Conservation (phyloP, 2,329 filamentous ascomycete species). For the Neofusicoccum ribis region DNA sequence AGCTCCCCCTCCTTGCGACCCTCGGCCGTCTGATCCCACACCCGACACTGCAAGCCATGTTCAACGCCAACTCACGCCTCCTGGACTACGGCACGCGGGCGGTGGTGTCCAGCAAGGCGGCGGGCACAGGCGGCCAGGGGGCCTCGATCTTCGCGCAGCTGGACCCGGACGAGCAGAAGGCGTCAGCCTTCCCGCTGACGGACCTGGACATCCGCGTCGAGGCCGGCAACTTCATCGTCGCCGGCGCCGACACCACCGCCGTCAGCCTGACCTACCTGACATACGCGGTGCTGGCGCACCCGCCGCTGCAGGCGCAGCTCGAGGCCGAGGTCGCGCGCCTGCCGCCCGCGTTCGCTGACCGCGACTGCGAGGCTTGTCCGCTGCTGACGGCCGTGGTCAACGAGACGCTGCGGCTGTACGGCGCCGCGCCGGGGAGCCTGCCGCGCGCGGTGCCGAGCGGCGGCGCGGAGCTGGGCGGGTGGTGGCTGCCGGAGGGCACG, state of each 20-base stretch:
- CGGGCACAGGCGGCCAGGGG: conserved; percentile 27
- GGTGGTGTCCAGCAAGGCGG: conserved; percentile 29
- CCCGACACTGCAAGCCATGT: conserved; percentile 33
- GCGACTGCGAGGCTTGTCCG: conserved; percentile 31
- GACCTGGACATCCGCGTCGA: conserved; percentile 36
- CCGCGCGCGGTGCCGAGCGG: conserved; percentile 38
- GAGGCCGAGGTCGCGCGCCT: conserved; percentile 28
- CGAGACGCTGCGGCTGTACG: conserved; percentile 41
- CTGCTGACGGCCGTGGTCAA: conserved; percentile 39
- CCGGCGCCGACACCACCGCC: conserved; percentile 38
- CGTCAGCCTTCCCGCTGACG: conserved; percentile 31
- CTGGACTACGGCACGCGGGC: conserved; percentile 32
- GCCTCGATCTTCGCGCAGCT: conserved; percentile 37
- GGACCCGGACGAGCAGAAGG: conserved; percentile 33
- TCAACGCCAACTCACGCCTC: conserved; percentile 37
- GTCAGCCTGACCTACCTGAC: conserved; percentile 37
- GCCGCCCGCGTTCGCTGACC: conserved; percentile 23
- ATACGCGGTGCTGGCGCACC: conserved; percentile 32
- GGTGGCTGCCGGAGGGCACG: conserved; percentile 36
- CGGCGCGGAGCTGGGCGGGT: conserved; percentile 34
- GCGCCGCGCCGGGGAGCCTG: conserved; percentile 36
- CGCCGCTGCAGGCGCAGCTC: conserved; percentile 24
- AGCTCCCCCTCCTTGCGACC: conserved; percentile 37
- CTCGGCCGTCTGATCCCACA: conserved; percentile 33
- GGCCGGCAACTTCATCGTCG: conserved; percentile 36